Evolutionary conservation across 805 yeast species (phyloP), one percentile per base, ranked within the genome.

Genomic region (Cyberlindnera subsufficiens): DNA sequence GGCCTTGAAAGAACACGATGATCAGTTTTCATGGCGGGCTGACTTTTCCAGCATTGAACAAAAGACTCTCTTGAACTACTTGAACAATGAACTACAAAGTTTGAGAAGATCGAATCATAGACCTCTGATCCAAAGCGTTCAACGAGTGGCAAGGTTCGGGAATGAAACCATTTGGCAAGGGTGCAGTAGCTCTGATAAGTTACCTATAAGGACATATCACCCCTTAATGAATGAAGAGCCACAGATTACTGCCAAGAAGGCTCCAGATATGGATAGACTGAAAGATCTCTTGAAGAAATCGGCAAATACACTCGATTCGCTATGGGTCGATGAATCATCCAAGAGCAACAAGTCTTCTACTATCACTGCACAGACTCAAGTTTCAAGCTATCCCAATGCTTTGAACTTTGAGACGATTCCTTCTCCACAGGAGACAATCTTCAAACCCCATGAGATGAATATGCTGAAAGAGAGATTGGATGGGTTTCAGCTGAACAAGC

Each of bases 11-110:
- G 47, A 40, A 8, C 41, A 34, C 16, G 44, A 44, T 10, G 47
- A 46, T 3, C 42, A 42, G 13, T 25, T 41, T 3, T n/a, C 35
- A 2, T 35, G 38, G 35, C 42, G 32, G 16, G 22, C 15, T 5
- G 35, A 36, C 5, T 55, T 53, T 33, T 27, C 42, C 17, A 53
- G 43, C 25, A 39, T 54, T 22, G 50, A 54, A 17, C 56, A 54
- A 37, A 55, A 54, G 39, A 42, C 51, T 1, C 37, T 54, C n/a
- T 36, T 53, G 20, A 58, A 54, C 35, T 50, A 56, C 1, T 30
- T 54, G 22, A 54, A 50, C 32, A 51, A 50, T 30, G 58, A 55
- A 6, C 38, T 55, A 3, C 44, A 44, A 15, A 43, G 47, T 18
- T 16, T 55, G 30, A 51, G 46, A 36, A 42, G 58, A 29, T 50